Evolutionary conservation across 805 yeast species (phyloP), one percentile per base, ranked within the genome.

Genomic region (Jamesozyma gamospora): DNA sequence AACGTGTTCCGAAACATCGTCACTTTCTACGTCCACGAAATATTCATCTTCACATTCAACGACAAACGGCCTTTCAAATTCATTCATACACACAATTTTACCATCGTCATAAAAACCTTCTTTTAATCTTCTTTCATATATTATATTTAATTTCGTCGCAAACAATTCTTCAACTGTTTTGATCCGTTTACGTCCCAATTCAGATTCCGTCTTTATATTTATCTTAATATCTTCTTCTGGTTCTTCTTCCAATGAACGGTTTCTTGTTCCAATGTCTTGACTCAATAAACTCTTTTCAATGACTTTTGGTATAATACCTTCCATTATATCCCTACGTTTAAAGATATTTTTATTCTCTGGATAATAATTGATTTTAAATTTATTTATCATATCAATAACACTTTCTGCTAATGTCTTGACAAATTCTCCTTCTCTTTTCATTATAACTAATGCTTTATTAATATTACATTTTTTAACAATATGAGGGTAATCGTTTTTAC

Each of bases 331-430:
- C 24, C 28, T 40, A 31, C 28, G 16, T 11, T 36, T 35, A 30
- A 57, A 53, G n/a, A 56, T 28, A 35, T 49, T 54, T 15, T 60
- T 59, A 16, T 47, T 29, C 2, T 9, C 34, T 1, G 47, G 41
- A 28, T 46, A 39, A 25, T 41, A 46, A 16, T 44, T 34, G 3
- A 58, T 38, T n/a, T 52, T 40, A 32, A 49, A 58, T 35, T 56
- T 56, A 15, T 43, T 35, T 19, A 55, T 26, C 8, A 53, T 50
- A 24, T 39, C 39, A 4, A 48, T 26, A n/a, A 44, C 34, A 16
- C 28, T 32, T 18, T 41, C 45, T 14, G 40, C 46, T 7, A 42
- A 19, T 1, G 46, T 44, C n/a, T 32, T 18, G 0, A 26, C 34
- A 12, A 5, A 14, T 3, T 18, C 4, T 4, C 31, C 28, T 4